Evolutionary conservation across 306 rosid species (phyloP), one percentile per base, ranked within the genome.

Genomic region (Rubus parviflorus): DNA sequence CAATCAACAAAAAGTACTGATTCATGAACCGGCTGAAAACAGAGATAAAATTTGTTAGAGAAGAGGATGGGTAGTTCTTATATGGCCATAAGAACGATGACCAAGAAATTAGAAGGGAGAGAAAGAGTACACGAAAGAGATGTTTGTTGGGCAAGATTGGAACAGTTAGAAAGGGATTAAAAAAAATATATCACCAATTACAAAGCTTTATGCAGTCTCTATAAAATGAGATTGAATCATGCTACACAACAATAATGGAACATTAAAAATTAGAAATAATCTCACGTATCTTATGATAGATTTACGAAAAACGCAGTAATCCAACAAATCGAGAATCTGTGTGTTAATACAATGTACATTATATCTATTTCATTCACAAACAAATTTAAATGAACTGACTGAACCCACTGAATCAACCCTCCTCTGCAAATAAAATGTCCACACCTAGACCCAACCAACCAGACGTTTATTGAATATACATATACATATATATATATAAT

Each of bases 11-110:
- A 89, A 95, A 95, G 88, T 95, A 95, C 87, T 92, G 99, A 85
- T 95, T 95, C 99, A 95, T 95, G 88, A 95, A 95, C 78, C 99
- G 97, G 91, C 99, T 95, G 96, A 75, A 87, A 88, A 74, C 67
- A 64, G 72, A 72, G 52, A n/a, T 8, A 74, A 62, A 20, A 73
- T 56, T 69, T 66, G 64, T 87, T 48, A 85, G 83, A 71, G 41
- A 45, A 62, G n/a, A 43, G 2, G n/a, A 40, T 37, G 23, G 62
- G 38, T 46, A 77, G 67, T 42, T 41, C 37, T 25, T 70, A 30
- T 7, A 10, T 23, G n/a, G 37, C 53, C 14, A 63, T 63, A 66
- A n/a, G 52, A 20, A 42, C 17, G 41, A 66, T 3, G 7, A 41
- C 30, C 22, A 38, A 67, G n/a, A 67, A 42, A 67, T 67, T 67